Conservation (phyloP, 2,329 filamentous ascomycete species). For the Colletotrichum graminicola region DNA sequence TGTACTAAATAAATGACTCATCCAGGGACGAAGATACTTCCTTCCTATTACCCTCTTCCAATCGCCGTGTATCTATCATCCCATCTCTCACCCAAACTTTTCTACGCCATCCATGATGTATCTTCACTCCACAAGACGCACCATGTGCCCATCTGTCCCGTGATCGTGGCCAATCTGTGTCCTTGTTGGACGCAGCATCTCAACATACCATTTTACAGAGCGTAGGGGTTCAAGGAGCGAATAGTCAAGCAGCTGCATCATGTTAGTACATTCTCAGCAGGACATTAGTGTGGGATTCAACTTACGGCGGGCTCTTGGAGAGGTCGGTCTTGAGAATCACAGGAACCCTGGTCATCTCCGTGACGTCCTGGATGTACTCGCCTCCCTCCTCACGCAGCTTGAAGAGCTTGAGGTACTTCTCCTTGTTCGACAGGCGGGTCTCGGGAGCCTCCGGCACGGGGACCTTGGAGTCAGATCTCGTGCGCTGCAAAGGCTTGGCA, state of each 20-base stretch:
- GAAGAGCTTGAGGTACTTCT: constrained; percentile 95
- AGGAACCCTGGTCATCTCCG: constrained; percentile 97
- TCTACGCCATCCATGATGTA: constrained; percentile 28
- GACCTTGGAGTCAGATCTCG: constrained; percentile 94
- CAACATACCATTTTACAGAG: constrained; percentile 58
- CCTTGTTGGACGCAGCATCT: constrained; percentile 5
- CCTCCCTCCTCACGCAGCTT: constrained; percentile 90
- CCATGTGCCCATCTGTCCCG: neutral
- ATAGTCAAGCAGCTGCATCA: constrained; percentile 80
- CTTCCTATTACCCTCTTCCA: constrained; percentile 35
- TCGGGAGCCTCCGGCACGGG: constrained; percentile 80
- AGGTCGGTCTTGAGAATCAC: constrained; percentile 98
- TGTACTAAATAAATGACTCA: constrained; percentile 41
- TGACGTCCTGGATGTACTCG: constrained; percentile 98
- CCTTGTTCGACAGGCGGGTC: constrained; percentile 87
- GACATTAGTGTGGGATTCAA: constrained; percentile 50
- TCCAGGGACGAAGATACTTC: constrained; percentile 39
- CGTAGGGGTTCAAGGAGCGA: constrained; percentile 84
- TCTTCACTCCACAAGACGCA: neutral
- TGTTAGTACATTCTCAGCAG: constrained; percentile 52
- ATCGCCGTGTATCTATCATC: constrained; percentile 26
- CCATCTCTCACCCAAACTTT: constrained; percentile 37
- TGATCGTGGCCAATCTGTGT: constrained; percentile 12
- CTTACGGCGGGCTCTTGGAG: constrained; percentile 99
- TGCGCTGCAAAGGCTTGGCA: constrained; percentile 81